These are phyloP conservation scores for Gaertneriomyces sp. DNA, from an alignment of 192 early-diverging fungal species.

Conservation along the genomic window DNA sequence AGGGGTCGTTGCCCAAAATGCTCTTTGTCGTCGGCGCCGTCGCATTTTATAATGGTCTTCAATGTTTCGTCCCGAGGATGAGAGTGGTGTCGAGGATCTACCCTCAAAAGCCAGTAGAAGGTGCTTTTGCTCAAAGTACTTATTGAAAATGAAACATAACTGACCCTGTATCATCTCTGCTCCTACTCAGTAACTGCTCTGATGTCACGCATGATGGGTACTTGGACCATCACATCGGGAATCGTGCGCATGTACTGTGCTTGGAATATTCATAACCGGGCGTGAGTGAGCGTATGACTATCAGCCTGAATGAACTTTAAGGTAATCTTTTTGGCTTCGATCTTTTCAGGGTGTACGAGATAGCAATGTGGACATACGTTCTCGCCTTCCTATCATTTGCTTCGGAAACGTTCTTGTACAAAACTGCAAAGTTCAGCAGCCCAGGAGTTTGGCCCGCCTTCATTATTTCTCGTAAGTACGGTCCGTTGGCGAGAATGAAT, in stretches of 20 bases:
- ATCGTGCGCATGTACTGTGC: conserved; percentile 82
- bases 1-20: conserved; percentile 53
- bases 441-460: conserved; percentile 41
- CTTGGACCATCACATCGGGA: conserved; percentile 80
- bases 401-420: conserved; percentile 46
- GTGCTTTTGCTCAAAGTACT: neutral
- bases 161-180: neutral
- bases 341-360: conserved; percentile 33
- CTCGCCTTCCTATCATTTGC: conserved; percentile 37
- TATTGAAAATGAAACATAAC: too few relatives aligned
- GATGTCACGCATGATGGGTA: conserved; percentile 77
- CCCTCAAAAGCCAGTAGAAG: conserved; percentile 8
- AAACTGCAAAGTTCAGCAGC: conserved; percentile 41
- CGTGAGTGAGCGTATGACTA: conserved; percentile 42
- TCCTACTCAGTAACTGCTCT: conserved; percentile 65
- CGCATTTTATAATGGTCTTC: conserved; percentile 81
- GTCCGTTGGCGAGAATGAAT: neutral
- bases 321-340: too few relatives aligned
- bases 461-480: conserved; percentile 32
- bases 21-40: conserved; percentile 69
- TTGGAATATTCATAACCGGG: conserved; percentile 71
- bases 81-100: conserved; percentile 77
- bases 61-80: conserved; percentile 72
- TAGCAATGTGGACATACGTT: conserved; percentile 42
- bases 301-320: neutral